These are phyloP conservation scores for Pseudotsuga menziesii DNA, from an alignment of 75 land plant species.

Conservation along the genomic window DNA sequence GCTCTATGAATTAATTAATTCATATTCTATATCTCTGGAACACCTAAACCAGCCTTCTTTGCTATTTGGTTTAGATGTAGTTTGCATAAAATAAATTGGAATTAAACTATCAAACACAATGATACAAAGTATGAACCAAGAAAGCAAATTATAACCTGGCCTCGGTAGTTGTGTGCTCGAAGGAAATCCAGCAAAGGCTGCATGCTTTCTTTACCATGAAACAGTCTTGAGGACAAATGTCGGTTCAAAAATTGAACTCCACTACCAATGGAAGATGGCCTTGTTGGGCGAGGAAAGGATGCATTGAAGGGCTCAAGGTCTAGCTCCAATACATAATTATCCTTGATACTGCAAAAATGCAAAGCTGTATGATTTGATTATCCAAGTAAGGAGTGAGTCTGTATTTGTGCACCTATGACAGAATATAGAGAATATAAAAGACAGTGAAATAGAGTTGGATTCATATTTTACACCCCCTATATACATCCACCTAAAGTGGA, in stretches of 20 bases:
- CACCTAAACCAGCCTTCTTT: not conserved
- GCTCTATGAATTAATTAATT: too few species aligned
- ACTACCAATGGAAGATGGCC: conserved; percentile 63
- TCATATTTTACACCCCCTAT: not conserved
- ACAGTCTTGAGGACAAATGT: conserved; percentile 79
- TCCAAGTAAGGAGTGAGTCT: not conserved
- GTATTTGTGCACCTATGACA: not conserved
- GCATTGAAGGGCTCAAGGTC: conserved; percentile 69
- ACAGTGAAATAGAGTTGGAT: not conserved
- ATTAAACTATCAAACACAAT: not conserved
- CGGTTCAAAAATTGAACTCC: conserved; percentile 93
- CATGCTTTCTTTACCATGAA: conserved; percentile 55
- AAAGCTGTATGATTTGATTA: not conserved
- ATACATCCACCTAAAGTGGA: not conserved
- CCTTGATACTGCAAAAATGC: conserved; percentile 19
- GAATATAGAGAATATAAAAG: not conserved
- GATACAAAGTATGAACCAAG: not conserved
- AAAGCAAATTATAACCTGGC: conserved; percentile 44
- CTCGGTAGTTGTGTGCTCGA: conserved; percentile 67
- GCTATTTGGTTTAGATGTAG: not conserved
- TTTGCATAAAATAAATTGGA: not conserved
- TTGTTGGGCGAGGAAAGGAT: conserved; percentile 41
- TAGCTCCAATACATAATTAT: conserved; percentile 54
- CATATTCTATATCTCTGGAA: not conserved
- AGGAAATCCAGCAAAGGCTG: conserved; percentile 78